Conservation (phyloP, 257 asterid genomes). For the Rhazya stricta region DNA sequence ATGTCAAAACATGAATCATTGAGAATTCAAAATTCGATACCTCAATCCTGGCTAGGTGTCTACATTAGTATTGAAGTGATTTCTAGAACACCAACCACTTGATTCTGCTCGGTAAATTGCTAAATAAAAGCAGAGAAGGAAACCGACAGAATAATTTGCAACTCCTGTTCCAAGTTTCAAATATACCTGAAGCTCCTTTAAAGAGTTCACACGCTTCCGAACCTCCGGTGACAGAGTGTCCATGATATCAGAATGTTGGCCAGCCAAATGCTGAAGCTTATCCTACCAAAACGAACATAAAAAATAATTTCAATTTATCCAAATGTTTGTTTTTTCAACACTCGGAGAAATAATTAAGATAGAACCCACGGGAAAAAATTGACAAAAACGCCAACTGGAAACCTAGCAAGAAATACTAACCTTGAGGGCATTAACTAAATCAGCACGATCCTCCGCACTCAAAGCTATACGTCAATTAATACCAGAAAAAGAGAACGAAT, state of each 20-base stretch:
- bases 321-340: not conserved
- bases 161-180: not conserved
- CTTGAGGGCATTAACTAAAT: constrained; percentile 72
- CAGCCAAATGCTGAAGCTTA: constrained; percentile 69
- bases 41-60: not conserved
- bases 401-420: constrained; percentile 21
- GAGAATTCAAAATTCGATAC: not conserved
- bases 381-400: not conserved
- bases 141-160: not conserved
- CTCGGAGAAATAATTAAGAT: not conserved
- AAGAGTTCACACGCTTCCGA: constrained; percentile 62
- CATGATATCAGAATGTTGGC: constrained; percentile 47
- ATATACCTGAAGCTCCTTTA: constrained; percentile 63
- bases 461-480: constrained; percentile 42
- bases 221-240: constrained; percentile 57
- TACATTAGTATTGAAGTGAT: not conserved
- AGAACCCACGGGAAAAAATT: not conserved
- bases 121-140: not conserved
- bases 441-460: constrained; percentile 81
- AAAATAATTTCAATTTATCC: not conserved
- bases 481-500: not conserved
- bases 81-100: not conserved
- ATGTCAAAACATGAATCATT: not conserved
- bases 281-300: constrained; percentile 27
- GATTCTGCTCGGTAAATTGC: not conserved